Percentiles rank a stretch among this genome's conserved stretches.
phyloP scores from a whole-genome alignment of 2,329 filamentous ascomycete genomes.

The Volutella citrinella region DNA sequence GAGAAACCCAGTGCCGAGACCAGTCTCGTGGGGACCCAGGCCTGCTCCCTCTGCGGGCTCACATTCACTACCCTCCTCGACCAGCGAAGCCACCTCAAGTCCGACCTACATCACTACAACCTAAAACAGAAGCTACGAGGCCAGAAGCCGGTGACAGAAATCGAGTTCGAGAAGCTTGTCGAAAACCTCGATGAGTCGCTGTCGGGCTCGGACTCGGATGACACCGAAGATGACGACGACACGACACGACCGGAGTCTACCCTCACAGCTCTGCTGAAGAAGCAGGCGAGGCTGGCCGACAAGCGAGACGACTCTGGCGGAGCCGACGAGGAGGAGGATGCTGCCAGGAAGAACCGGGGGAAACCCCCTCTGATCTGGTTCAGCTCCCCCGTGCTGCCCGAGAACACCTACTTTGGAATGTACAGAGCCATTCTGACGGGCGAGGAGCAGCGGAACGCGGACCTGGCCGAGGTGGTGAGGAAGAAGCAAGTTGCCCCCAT shows the following conservation, averaged over 20 bases:
- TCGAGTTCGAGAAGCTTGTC: conserved; percentile 82
- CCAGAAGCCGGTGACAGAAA: conserved; percentile 67
- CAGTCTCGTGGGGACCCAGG: conserved; percentile 60
- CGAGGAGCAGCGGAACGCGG: conserved; percentile 61
- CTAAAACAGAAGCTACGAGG: conserved; percentile 86
- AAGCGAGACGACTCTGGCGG: conserved; percentile 46
- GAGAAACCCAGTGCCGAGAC: conserved; percentile 28
- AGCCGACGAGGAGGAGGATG: conserved; percentile 39
- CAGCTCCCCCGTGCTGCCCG: conserved; percentile 68
- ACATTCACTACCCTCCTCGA: conserved; percentile 72
- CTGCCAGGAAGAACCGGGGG: conserved; percentile 53
- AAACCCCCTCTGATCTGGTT: conserved; percentile 86
- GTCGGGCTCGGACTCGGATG: conserved; percentile 78
- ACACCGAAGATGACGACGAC: conserved; percentile 65
- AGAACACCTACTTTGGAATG: conserved; percentile 77
- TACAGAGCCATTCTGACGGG: conserved; percentile 79
- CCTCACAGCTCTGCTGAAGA: conserved; percentile 74
- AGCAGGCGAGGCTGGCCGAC: conserved; percentile 71
- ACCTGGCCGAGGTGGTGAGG: conserved; percentile 65
- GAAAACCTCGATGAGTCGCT: conserved; percentile 86
- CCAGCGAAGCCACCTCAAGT: conserved; percentile 81
- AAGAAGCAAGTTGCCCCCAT: conserved; percentile 74
- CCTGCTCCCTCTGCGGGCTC: conserved; percentile 77
- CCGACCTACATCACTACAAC: conserved; percentile 92
- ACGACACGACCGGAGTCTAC: conserved; percentile 62